These are phyloP conservation scores for Globisporangium solare DNA, from an alignment of 352 stramenopile species.

Conservation along the genomic window DNA sequence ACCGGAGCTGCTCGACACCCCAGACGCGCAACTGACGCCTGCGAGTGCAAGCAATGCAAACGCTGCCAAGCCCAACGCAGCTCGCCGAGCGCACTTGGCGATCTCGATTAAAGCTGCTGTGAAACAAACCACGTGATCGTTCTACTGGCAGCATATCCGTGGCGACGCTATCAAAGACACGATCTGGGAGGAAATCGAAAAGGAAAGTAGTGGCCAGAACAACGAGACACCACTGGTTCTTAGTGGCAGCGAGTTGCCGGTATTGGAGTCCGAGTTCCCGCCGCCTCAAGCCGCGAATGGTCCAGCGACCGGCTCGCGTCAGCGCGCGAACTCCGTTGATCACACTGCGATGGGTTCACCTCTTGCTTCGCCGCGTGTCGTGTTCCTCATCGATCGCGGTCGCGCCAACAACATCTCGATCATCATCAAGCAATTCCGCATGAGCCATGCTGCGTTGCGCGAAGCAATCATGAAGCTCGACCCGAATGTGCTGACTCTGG, in stretches of 20 bases:
- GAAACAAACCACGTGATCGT: conserved; percentile 57
- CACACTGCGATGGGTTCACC: conserved; percentile 36
- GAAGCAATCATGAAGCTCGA: conserved; percentile 85
- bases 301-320: conserved; percentile 27
- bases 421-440: conserved; percentile 94
- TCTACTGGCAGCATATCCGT: conserved; percentile 76
- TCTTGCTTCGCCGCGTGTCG: conserved; percentile 45
- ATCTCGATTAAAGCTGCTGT: conserved; percentile 58
- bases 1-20: neutral
- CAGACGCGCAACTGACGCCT: conserved; percentile 33
- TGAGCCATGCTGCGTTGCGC: conserved; percentile 81
- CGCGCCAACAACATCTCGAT: conserved; percentile 93
- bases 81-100: conserved; percentile 40
- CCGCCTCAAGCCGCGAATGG: conserved; percentile 36
- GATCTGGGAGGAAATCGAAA: conserved; percentile 78
- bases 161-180: conserved; percentile 57
- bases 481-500: conserved; percentile 61
- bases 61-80: conserved; percentile 8
- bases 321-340: conserved; percentile 39
- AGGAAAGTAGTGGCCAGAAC: conserved; percentile 43
- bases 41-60: conserved; percentile 11
- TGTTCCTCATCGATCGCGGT: conserved; percentile 72
- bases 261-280: conserved; percentile 61
- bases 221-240: conserved; percentile 49
- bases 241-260: conserved; percentile 38